Conservation (phyloP, 129 eudicot species). For the Helianthus tuberosus region DNA sequence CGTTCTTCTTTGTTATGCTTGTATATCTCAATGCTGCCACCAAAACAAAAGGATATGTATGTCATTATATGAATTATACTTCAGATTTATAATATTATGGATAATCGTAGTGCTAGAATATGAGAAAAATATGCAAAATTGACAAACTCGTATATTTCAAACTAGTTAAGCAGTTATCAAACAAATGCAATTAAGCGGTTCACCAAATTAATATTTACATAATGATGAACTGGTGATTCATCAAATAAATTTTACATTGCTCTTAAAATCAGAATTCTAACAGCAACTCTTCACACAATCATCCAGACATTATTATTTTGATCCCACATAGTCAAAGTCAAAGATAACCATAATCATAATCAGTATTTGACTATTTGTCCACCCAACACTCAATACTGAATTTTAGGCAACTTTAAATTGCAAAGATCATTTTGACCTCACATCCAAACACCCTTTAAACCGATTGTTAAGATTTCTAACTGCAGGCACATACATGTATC, state of each 20-base stretch:
- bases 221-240: too few species aligned
- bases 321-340: not conserved
- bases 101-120: not conserved
- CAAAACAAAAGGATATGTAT: not conserved
- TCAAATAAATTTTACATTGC: not conserved
- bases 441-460: too few species aligned
- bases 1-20: conserved; percentile 95
- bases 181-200: not conserved
- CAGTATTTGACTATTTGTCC: not conserved
- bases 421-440: too few species aligned
- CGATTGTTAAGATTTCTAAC: too few species aligned
- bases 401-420: too few species aligned
- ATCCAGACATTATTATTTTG: not conserved
- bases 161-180: not conserved
- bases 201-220: not conserved
- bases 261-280: not conserved
- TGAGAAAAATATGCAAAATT: not conserved
- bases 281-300: not conserved
- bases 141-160: not conserved
- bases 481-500: too few species aligned
- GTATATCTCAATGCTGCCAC: conserved; percentile 75
- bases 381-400: too few species aligned
- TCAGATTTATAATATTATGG: not conserved
- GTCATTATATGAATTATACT: not conserved
- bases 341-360: not conserved